These are phyloP conservation scores for Buddleja alternifolia DNA, from an alignment of 257 asterid genomes.

Conservation along the genomic window DNA sequence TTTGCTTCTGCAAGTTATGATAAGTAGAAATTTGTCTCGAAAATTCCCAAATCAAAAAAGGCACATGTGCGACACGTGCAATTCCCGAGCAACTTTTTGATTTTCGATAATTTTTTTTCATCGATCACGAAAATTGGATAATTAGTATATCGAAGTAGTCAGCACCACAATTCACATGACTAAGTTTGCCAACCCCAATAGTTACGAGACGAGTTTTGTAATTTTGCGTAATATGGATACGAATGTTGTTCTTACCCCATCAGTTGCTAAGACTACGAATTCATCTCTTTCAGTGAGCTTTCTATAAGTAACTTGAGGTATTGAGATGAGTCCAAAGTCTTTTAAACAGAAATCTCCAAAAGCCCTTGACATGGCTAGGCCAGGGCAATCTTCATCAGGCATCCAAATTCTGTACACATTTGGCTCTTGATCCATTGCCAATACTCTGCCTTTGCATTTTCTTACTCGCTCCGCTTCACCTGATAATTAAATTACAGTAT, in stretches of 20 bases:
- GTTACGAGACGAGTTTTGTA: no score
- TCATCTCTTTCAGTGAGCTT: constrained; percentile 69
- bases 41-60: no score
- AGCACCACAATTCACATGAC: no score
- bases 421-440: constrained; percentile 87
- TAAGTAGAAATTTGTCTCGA: no score
- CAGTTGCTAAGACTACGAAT: constrained; percentile 82
- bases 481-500: constrained; percentile 19
- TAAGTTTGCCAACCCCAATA: no score
- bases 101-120: no score
- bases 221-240: no score
- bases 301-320: constrained; percentile 65
- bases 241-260: constrained; percentile 68
- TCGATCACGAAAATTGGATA: no score
- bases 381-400: constrained; percentile 93
- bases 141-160: no score
- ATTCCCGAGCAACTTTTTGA: no score
- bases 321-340: constrained; percentile 76
- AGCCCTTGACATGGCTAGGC: constrained; percentile 93
- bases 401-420: constrained; percentile 79
- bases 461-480: constrained; percentile 67
- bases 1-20: no score
- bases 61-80: no score
- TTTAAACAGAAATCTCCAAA: constrained; percentile 90
- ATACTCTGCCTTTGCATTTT: constrained; percentile 66